Evolutionary conservation across 495 filamentous ascomycete species (phyloP).

Genomic region (Lasiosphaeria miniovina): DNA sequence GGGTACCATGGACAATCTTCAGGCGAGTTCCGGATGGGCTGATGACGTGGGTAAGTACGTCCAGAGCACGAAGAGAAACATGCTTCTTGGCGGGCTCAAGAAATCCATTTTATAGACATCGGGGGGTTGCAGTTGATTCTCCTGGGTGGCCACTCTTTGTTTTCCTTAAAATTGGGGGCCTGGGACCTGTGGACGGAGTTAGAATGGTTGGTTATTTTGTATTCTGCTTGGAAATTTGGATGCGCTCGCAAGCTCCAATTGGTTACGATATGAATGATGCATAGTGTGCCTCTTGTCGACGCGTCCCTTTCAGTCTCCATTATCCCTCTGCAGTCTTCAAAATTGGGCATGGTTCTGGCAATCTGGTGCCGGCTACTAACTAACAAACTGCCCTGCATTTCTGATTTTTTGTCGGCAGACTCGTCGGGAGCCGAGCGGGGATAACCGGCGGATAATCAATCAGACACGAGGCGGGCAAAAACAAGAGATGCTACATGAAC

Average conservation of each 20-base stretch:
- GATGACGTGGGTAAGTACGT: constrained; percentile 86
- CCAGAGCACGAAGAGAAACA: constrained; percentile 76
- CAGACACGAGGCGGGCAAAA: neutral
- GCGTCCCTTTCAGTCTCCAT: no score
- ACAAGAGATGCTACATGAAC: neutral
- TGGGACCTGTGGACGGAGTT: no score
- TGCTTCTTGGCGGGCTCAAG: constrained; percentile 62
- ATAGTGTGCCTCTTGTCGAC: no score
- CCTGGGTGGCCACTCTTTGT: neutral
- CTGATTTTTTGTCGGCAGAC: neutral
- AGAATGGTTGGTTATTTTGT: no score
- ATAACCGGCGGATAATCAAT: neutral
- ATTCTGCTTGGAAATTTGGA: no score
- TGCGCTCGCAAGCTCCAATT: no score
- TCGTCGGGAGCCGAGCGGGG: neutral
- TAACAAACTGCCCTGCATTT: neutral
- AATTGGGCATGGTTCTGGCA: no score
- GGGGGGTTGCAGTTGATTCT: neutral
- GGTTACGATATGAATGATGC: no score
- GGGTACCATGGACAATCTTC: constrained; percentile 74
- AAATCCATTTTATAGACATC: constrained; percentile 38
- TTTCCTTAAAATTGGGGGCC: neutral
- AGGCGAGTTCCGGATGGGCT: constrained; percentile 75
- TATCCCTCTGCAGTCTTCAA: no score
- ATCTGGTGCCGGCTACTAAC: no score